Evolutionary conservation across 1,284 basidiomycete species (phyloP).

Genomic region (Nidula niveotomentosa): DNA sequence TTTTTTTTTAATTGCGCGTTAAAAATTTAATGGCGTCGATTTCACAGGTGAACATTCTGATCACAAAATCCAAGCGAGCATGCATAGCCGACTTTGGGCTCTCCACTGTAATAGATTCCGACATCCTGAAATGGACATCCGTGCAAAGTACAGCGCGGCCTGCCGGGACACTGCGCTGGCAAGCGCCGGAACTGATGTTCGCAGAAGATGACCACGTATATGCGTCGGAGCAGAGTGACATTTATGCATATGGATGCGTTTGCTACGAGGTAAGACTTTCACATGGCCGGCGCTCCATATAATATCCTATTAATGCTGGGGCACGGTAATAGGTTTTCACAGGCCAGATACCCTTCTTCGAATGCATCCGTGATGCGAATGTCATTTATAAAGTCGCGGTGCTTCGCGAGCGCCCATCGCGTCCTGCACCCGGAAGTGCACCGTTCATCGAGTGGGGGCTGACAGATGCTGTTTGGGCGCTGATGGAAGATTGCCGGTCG

Average conservation of each 20-base stretch:
- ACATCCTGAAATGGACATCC: constrained; percentile 7
- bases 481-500: not conserved
- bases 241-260: constrained; percentile 15
- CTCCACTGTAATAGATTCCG: constrained; percentile 5
- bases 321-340: not conserved
- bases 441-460: not conserved
- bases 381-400: not conserved
- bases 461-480: not conserved
- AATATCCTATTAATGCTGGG: no score
- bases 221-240: constrained; percentile 9
- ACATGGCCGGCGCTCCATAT: not conserved
- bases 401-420: not conserved
- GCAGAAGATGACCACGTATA: constrained; percentile 1
- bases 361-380: not conserved
- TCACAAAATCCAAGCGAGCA: constrained; percentile 20
- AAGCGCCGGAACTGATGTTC: constrained; percentile 14
- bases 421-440: not conserved
- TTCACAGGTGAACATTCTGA: constrained; percentile 30
- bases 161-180: constrained; percentile 9
- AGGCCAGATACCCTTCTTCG: not conserved
- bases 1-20: not conserved
- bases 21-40: no score
- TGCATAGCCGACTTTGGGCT: constrained; percentile 18
- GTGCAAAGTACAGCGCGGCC: not conserved
- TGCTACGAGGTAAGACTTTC: constrained; percentile 14